Evolutionary conservation across 345 rosid species (phyloP).

Genomic region (Balakata baccata): DNA sequence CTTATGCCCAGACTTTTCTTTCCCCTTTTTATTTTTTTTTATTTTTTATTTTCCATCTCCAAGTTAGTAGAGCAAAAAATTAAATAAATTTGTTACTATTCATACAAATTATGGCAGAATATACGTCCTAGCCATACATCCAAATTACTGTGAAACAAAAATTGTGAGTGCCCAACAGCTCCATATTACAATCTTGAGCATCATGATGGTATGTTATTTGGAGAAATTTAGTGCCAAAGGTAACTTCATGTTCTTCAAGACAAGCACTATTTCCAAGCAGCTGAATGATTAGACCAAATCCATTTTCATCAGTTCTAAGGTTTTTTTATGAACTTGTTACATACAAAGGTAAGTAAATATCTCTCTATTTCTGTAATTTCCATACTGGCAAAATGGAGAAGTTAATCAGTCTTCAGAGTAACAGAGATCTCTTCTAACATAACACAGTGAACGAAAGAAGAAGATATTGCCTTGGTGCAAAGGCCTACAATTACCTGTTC

Average conservation of each 20-base stretch:
- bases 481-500: constrained; percentile 24
- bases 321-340: constrained; percentile 33
- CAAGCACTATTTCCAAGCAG: background rate
- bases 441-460: too few species aligned
- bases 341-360: constrained; percentile 26
- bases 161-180: background rate
- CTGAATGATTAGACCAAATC: constrained; percentile 11
- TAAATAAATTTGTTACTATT: too few species aligned
- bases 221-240: background rate
- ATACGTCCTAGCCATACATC: background rate
- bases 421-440: too few species aligned
- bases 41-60: too few species aligned
- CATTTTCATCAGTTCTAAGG: constrained; percentile 27
- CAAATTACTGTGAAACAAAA: background rate
- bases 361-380: constrained; percentile 34
- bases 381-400: constrained; percentile 14
- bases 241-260: background rate
- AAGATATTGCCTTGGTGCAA: too few species aligned
- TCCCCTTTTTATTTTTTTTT: too few species aligned
- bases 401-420: background rate
- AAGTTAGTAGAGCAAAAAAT: too few species aligned
- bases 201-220: background rate
- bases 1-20: too few species aligned
- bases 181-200: background rate
- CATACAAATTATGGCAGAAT: background rate